Evolutionary conservation across 2,329 filamentous ascomycete genomes (phyloP).

Genomic region (Fusarium musae): DNA sequence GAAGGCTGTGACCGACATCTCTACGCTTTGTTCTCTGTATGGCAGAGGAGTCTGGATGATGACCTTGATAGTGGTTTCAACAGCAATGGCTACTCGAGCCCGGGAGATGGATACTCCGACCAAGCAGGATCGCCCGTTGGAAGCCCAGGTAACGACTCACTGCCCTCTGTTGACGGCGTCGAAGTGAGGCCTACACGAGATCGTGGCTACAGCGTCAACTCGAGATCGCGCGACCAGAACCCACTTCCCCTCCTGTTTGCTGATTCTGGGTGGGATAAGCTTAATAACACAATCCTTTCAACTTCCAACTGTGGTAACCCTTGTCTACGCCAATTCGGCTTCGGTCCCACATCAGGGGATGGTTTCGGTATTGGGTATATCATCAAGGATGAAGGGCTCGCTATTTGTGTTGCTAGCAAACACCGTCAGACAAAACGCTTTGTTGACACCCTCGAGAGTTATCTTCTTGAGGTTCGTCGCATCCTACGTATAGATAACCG

Average conservation of each 20-base stretch:
- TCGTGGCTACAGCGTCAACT: constrained; percentile 66
- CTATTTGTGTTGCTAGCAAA: constrained; percentile 92
- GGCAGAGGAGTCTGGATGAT: constrained; percentile 88
- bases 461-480: constrained; percentile 89
- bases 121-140: constrained; percentile 57
- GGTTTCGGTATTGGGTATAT: constrained; percentile 99
- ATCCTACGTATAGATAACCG: constrained; percentile 76
- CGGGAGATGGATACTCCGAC: constrained; percentile 61
- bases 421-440: constrained; percentile 93
- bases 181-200: constrained; percentile 53
- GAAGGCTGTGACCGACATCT: constrained; percentile 93
- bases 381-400: constrained; percentile 83
- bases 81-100: constrained; percentile 73
- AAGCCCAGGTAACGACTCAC: constrained; percentile 65
- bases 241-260: constrained; percentile 83
- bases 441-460: constrained; percentile 88
- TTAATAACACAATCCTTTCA: constrained; percentile 93
- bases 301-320: constrained; percentile 99
- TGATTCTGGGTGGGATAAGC: constrained; percentile 90
- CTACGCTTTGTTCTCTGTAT: constrained; percentile 93
- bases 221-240: constrained; percentile 58
- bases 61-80: constrained; percentile 62
- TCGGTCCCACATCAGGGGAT: constrained; percentile 91
- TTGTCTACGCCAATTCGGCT: constrained; percentile 92
- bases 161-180: constrained; percentile 49